Evolutionary conservation across 192 early-diverging fungal genomes (phyloP), one percentile per base, ranked within the genome.

Genomic region (Rhizophlyctis rosea): DNA sequence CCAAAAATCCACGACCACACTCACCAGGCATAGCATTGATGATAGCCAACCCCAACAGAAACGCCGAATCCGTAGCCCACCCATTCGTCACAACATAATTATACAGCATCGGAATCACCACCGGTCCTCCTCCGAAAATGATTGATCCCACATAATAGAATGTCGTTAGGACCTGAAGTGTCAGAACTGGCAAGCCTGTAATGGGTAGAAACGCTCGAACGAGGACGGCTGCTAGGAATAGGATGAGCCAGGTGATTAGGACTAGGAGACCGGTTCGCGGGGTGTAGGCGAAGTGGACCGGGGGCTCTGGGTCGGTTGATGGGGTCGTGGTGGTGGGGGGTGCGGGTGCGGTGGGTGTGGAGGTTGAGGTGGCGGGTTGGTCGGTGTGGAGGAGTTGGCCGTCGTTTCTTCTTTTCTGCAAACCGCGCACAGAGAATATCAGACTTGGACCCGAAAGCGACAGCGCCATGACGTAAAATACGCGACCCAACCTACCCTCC

Each of bases 21-120:
- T 47, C 39, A 47, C 39, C 39, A 3, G 49, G 49, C 4, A n/a
- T 3, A 2, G 63, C 63, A 56, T 83, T 82, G 33, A 84, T 82
- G 28, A 85, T 53, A 4, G 83, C 83, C 4, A 84, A 70, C 2
- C 82, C 84, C 21, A 84, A 68, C 30, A 86, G 60, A 60, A 86
- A 86, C 58, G 84, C 82, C 2, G 73, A 55, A 34, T 62, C 59
- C 29, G 76, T 65, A 62, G 80, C 62, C 84, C 84, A 86, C 21
- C 62, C 68, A 21, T 50, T 58, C 50, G 68, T 50, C 14, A 77
- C 80, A 0, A 82, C 79, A 34, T 74, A 74, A 14, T 14, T n/a
- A 32, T 73, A 57, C 2, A 75, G 54, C 34, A 75, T 52, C 23
- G 84, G 79, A 27, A 84, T 74, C 31, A 74, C 82, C 54, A 86